These are phyloP conservation scores for Epichloe sibirici DNA, from an alignment of 2,329 filamentous ascomycete genomes.

Conservation along the genomic window DNA sequence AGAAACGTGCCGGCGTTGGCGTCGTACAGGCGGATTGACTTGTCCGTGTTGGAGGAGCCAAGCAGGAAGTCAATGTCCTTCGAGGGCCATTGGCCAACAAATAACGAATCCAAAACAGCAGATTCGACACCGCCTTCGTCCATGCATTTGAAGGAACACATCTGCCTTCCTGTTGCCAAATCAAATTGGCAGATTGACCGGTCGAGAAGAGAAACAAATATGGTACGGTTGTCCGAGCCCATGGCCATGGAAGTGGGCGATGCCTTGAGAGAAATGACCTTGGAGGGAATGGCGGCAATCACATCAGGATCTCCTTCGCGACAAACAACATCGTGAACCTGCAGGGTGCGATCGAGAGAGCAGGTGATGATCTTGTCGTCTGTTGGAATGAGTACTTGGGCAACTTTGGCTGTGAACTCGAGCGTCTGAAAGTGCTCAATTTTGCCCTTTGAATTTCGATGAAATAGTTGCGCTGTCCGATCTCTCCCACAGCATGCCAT, in stretches of 20 bases:
- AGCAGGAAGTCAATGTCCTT: slow-evolving; percentile 55
- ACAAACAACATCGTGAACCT: slow-evolving; percentile 66
- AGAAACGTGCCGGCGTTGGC: slow-evolving; percentile 63
- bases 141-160: slow-evolving; percentile 67
- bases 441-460: slow-evolving; percentile 37
- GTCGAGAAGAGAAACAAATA: slow-evolving; percentile 49
- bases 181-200: slow-evolving; percentile 50
- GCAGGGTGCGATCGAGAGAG: slow-evolving; percentile 76
- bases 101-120: slow-evolving; percentile 70
- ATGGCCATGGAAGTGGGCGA: slow-evolving; percentile 77
- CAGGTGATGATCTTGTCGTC: slow-evolving; percentile 70
- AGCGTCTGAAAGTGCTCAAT: slow-evolving; percentile 83
- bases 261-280: slow-evolving; percentile 70
- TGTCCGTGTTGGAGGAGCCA: slow-evolving; percentile 89
- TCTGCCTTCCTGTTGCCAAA: slow-evolving; percentile 53
- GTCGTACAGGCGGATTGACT: slow-evolving; percentile 86
- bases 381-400: slow-evolving; percentile 59
- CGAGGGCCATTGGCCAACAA: slow-evolving; percentile 44
- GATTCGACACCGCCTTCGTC: slow-evolving; percentile 73
- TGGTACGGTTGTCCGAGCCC: slow-evolving; percentile 45
- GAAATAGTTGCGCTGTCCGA: slow-evolving; percentile 86
- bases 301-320: slow-evolving; percentile 52
- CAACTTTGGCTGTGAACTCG: slow-evolving; percentile 82
- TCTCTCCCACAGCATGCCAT: slow-evolving; percentile 80
- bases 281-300: slow-evolving; percentile 64